Base-by-base conservation (phyloP, 2,329 filamentous ascomycete species). In the Verticillium isaacii region DNA sequence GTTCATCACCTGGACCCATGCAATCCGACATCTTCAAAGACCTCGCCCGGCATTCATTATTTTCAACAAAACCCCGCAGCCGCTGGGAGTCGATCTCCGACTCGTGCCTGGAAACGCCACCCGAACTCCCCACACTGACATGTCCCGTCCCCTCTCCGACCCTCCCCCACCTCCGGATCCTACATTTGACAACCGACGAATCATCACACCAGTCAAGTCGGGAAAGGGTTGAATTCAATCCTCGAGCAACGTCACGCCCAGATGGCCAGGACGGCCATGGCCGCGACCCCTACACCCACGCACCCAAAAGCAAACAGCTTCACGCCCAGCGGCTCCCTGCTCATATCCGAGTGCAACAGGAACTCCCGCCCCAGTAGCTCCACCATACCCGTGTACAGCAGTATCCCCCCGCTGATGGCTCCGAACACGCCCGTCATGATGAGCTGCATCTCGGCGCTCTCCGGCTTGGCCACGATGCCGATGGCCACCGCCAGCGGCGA, bases 361-460 rank as follows among this genome's bases (percentile, higher is more conserved):
- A 97, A 97, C 75, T 98, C 93, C 71, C 96, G 92, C 0, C 93
- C 94, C 80, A 97, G 89, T 52, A 97, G 81, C 78, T 97, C 93
- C 6, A 98, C 92, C 25, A 97, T 80, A 2, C 92, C 93, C 0
- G 93, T 97, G 76, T 97, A 97, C 67, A 98, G 89, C 63, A 97
- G 80, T 64, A 97, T 96, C 32, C 93, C 93, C 1, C 92, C 91
- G 57, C 89, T 92, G 68, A 97, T 91, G 1, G 91, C 85, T 72
- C 97, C 93, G 69, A 97, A 95, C 6, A 97, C 82, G 32, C 93
- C 93, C 69, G 95, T 95, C 69, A 93, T 84, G 54, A 97, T 85
- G 67, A 92, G 82, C 25, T 79, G 75, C 15, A 36, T 36, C 61
- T 72, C 72, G 58, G 73, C 71, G 52, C 76, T 75, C 62, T 66